Conservation (phyloP, 2,329 filamentous ascomycete genomes). For the Aspergillus intermedius region DNA sequence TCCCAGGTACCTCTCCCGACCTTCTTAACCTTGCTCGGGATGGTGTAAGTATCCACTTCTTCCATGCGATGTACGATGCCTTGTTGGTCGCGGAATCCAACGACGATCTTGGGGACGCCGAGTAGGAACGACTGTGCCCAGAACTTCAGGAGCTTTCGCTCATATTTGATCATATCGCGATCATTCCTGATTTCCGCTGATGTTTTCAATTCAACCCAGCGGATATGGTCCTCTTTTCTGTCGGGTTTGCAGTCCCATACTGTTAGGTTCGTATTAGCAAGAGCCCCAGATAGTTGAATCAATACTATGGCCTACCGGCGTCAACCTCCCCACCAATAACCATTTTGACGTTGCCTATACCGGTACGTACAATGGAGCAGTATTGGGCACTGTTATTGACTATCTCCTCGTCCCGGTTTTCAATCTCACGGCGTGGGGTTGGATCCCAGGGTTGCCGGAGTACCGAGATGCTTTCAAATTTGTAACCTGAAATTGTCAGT, state of each 20-base stretch:
- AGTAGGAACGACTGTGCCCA: slow-evolving; percentile 96
- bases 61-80: slow-evolving; percentile 68
- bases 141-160: slow-evolving; percentile 87
- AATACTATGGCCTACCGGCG: slow-evolving; percentile 52
- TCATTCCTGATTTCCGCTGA: slow-evolving; percentile 63
- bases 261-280: slow-evolving; percentile 21
- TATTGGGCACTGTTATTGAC: slow-evolving; percentile 93
- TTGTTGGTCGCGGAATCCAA: slow-evolving; percentile 72
- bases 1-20: slow-evolving; percentile 69
- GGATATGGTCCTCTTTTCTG: slow-evolving; percentile 60
- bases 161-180: slow-evolving; percentile 67
- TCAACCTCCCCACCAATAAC: slow-evolving; percentile 93
- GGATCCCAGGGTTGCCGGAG: slow-evolving; percentile 68
- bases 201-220: slow-evolving; percentile 95
- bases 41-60: slow-evolving; percentile 70
- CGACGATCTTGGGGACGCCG: slow-evolving; percentile 83
- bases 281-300: not conserved
- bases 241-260: slow-evolving; percentile 79
- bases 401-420: slow-evolving; percentile 60
- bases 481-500: slow-evolving; percentile 62
- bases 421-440: slow-evolving; percentile 68
- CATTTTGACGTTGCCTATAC: slow-evolving; percentile 67
- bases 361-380: slow-evolving; percentile 86
- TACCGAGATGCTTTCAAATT: slow-evolving; percentile 83
- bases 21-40: slow-evolving; percentile 68